A percentile compares a stretch with the other conserved stretches of the same genome.
phyloP scores from a whole-genome alignment of 2,329 filamentous ascomycete genomes.

The Fusarium gaditjirri region DNA sequence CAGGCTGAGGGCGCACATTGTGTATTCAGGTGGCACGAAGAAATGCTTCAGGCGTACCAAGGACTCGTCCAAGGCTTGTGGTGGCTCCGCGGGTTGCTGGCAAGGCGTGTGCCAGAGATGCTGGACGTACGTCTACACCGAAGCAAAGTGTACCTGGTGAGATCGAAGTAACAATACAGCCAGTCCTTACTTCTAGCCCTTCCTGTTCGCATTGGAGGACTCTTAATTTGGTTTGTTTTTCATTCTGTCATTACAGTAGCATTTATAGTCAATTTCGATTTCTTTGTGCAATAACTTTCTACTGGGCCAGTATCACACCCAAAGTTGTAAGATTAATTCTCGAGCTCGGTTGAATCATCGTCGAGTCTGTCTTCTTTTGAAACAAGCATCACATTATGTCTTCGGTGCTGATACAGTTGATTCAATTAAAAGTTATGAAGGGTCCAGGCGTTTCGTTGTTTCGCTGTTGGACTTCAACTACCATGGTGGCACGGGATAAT shows the following conservation, averaged over 20 bases:
- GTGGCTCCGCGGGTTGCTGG: background rate
- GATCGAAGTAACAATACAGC: background rate
- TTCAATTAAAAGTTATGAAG: no score
- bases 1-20: background rate
- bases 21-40: background rate
- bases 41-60: background rate
- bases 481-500: no score
- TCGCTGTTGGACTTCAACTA: no score
- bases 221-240: accelerated
- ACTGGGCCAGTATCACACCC: background rate
- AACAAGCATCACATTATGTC: no score
- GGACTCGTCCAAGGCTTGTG: background rate
- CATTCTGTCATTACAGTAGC: background rate
- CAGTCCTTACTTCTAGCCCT: accelerated
- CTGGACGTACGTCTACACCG: background rate
- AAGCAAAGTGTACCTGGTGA: background rate
- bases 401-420: accelerated
- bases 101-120: background rate
- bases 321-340: background rate
- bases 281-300: no score
- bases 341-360: no score
- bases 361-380: no score
- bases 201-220: background rate
- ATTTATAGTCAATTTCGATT: no score
- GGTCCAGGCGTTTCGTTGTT: no score